These are phyloP conservation scores for Quercus lobata DNA, from an alignment of 331 rosid genomes.

Conservation along the genomic window DNA sequence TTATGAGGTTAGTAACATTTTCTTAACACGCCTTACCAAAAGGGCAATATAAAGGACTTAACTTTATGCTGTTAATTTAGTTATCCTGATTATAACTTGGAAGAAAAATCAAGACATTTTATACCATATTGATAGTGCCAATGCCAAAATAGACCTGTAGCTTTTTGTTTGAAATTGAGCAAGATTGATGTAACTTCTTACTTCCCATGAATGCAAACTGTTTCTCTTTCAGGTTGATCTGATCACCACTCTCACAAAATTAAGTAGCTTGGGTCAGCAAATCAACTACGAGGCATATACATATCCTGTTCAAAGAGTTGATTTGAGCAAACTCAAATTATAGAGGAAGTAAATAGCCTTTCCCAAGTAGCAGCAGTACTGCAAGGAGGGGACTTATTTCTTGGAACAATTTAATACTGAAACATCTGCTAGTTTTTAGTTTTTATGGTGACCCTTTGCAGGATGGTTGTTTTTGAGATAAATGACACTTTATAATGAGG, in stretches of 20 bases:
- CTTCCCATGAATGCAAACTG: not conserved
- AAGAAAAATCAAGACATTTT: not conserved
- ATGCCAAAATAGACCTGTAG: not conserved
- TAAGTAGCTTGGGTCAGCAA: conserved; percentile 75
- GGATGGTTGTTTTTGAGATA: not conserved
- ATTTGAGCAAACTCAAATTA: conserved; percentile 74
- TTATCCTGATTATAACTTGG: not conserved
- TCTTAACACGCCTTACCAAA: not conserved
- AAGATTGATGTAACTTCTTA: not conserved
- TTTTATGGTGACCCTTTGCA: not conserved
- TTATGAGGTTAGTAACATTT: conserved; percentile 54
- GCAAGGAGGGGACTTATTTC: not conserved
- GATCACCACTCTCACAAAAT: conserved; percentile 73
- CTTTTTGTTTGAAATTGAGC: not conserved
- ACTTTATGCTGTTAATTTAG: not conserved
- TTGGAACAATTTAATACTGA: not conserved
- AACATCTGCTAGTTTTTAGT: not conserved
- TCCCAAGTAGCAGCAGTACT: not conserved
- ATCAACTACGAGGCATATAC: conserved; percentile 87
- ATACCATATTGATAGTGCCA: not conserved
- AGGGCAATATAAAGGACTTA: not conserved
- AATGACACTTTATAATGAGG: not conserved
- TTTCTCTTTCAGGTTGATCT: conserved; percentile 72
- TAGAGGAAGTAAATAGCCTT: conserved; percentile 20
- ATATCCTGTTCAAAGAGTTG: conserved; percentile 59